Evolutionary conservation across 2,329 filamentous ascomycete genomes (phyloP).

Genomic region (Colletotrichum scovillei): DNA sequence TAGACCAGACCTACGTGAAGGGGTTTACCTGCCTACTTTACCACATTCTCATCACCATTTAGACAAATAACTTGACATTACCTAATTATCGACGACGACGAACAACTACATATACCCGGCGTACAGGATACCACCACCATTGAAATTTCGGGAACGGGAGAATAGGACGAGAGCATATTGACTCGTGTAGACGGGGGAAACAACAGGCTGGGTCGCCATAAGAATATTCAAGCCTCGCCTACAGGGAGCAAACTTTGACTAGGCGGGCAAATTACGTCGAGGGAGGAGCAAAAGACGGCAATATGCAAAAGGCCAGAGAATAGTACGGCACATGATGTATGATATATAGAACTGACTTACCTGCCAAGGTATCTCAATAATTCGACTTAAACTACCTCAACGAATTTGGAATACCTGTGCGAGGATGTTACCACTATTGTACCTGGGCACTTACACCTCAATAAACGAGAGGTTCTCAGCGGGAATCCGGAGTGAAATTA

Average conservation of each 20-base stretch:
- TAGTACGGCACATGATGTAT: neutral
- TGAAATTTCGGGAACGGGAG: neutral
- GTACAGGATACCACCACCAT: constrained; percentile 3
- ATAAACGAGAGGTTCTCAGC: too few relatives aligned
- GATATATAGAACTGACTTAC: neutral
- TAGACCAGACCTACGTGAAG: neutral
- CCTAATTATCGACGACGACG: neutral
- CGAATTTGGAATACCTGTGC: too few relatives aligned
- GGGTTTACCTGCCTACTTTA: neutral
- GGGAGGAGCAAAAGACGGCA: neutral
- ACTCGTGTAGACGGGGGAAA: neutral
- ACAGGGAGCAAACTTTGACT: too few relatives aligned
- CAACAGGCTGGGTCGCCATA: too few relatives aligned
- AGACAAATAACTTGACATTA: neutral
- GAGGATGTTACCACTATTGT: too few relatives aligned
- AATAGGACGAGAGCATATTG: neutral
- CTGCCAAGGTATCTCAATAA: neutral
- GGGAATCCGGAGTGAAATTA: too few relatives aligned
- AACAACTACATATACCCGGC: constrained; percentile 3
- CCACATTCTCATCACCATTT: neutral
- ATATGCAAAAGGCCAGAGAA: neutral
- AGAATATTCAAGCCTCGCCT: too few relatives aligned
- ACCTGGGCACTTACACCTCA: too few relatives aligned
- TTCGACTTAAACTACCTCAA: neutral
- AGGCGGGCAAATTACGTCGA: too few relatives aligned